Conservation (phyloP, 2,329 filamentous ascomycete genomes). For the Xylaria sp. region DNA sequence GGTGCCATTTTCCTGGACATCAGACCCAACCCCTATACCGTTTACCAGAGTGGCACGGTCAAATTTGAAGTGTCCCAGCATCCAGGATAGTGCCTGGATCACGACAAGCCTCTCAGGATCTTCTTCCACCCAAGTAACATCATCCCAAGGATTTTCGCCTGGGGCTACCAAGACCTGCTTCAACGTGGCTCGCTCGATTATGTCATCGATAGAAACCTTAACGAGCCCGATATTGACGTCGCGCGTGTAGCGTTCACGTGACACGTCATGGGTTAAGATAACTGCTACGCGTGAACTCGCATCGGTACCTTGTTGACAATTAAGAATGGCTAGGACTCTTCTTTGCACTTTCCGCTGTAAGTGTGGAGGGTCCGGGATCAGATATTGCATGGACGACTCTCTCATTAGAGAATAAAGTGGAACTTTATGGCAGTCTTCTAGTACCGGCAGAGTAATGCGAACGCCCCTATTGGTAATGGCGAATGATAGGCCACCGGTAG, state of each 20-base stretch:
- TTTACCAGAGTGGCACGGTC: background rate
- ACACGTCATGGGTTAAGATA: constrained; percentile 11
- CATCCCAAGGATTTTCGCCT: constrained; percentile 1
- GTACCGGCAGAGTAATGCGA: constrained; percentile 13
- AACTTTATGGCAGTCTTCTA: constrained; percentile 6
- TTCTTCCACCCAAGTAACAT: background rate
- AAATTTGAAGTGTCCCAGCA: background rate
- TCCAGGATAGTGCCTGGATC: constrained; percentile 8
- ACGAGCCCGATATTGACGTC: constrained; percentile 22
- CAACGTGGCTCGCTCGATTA: background rate
- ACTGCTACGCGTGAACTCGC: constrained; percentile 5
- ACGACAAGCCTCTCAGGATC: constrained; percentile 14
- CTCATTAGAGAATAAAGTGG: constrained; percentile 7
- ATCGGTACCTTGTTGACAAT: constrained; percentile 14
- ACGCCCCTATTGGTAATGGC: constrained; percentile 14
- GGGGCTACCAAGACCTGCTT: constrained; percentile 11
- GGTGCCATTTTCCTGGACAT: constrained; percentile 19
- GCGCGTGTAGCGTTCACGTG: background rate
- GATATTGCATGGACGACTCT: constrained; percentile 6
- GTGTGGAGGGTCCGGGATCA: constrained; percentile 17
- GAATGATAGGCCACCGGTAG: background rate
- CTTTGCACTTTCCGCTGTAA: background rate
- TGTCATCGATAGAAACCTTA: constrained; percentile 10
- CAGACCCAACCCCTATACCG: background rate
- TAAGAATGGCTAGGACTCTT: constrained; percentile 18